These are phyloP conservation scores for Blastocystis sp. DNA, from an alignment of 352 stramenopile genomes.

Conservation along the genomic window DNA sequence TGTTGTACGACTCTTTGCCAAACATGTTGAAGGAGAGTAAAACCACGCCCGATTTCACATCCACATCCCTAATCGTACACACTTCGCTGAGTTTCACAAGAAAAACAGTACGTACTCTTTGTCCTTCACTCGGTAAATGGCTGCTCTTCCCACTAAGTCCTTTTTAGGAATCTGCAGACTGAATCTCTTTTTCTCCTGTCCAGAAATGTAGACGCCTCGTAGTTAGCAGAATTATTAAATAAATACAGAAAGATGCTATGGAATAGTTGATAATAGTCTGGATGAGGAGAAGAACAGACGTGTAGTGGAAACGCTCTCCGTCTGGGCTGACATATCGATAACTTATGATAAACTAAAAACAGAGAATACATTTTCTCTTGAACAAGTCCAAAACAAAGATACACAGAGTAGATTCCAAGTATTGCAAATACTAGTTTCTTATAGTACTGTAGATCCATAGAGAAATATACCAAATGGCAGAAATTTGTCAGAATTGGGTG, in stretches of 20 bases:
- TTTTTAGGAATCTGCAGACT: constrained; percentile 13
- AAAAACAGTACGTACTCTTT: background rate
- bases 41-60: constrained; percentile 31
- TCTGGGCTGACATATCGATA: constrained; percentile 70
- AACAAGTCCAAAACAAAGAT: constrained; percentile 81
- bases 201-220: background rate
- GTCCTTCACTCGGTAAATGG: constrained; percentile 27
- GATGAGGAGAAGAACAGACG: constrained; percentile 81
- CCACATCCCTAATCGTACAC: background rate
- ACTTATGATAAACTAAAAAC: constrained; percentile 62
- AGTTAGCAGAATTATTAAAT: background rate
- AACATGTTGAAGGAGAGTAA: constrained; percentile 51
- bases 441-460: constrained; percentile 36
- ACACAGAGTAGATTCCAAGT: constrained; percentile 79
- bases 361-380: constrained; percentile 80
- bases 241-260: constrained; percentile 67
- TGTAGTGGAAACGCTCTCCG: constrained; percentile 79
- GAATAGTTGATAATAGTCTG: constrained; percentile 79
- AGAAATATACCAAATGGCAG: background rate
- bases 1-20: constrained; percentile 6
- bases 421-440: constrained; percentile 71
- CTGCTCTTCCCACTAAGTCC: constrained; percentile 21
- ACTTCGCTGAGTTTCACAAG: background rate
- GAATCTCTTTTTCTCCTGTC: background rate
- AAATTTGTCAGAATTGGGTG: background rate